Conservation (phyloP, 148 eudicot genomes). For the Chenopodium quinoa region DNA sequence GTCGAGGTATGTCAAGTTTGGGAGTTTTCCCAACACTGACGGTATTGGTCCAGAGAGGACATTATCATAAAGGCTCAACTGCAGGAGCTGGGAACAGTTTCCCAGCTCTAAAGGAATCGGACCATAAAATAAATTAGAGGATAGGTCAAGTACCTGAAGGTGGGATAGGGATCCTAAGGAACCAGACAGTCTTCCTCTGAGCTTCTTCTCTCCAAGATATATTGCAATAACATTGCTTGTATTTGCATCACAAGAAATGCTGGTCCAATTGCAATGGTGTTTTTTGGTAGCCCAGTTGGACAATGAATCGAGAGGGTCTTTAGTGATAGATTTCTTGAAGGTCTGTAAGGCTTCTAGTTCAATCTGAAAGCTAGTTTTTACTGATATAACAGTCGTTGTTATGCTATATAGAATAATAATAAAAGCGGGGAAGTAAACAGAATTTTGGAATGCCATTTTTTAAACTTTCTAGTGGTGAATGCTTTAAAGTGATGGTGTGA, state of each 20-base stretch:
- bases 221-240: conserved; percentile 39
- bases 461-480: too few relatives aligned
- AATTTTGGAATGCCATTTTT: too few relatives aligned
- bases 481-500: too few relatives aligned
- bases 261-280: conserved; percentile 86
- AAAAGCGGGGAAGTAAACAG: too few relatives aligned
- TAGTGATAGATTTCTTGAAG: conserved; percentile 51
- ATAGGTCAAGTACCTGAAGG: conserved; percentile 78
- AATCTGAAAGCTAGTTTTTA: conserved; percentile 29
- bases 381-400: conserved; percentile 11
- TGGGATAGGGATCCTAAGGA: conserved; percentile 55
- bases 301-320: conserved; percentile 59
- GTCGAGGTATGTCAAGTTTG: conserved; percentile 39
- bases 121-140: conserved; percentile 56
- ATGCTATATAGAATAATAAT: too few relatives aligned
- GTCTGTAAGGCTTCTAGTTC: conserved; percentile 53
- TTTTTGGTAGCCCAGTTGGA: conserved; percentile 49
- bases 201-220: conserved; percentile 40
- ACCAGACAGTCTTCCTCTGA: conserved; percentile 57
- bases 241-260: conserved; percentile 53
- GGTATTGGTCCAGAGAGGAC: conserved; percentile 58
- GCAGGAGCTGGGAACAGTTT: conserved; percentile 45
- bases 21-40: conserved; percentile 46
- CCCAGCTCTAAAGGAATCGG: conserved; percentile 61
- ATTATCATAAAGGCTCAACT: conserved; percentile 42